A percentile compares a stretch with the other conserved stretches of the same genome.
Evolutionary conservation across 352 stramenopile genomes (phyloP).

Genomic region (Albugo laibachii): DNA sequence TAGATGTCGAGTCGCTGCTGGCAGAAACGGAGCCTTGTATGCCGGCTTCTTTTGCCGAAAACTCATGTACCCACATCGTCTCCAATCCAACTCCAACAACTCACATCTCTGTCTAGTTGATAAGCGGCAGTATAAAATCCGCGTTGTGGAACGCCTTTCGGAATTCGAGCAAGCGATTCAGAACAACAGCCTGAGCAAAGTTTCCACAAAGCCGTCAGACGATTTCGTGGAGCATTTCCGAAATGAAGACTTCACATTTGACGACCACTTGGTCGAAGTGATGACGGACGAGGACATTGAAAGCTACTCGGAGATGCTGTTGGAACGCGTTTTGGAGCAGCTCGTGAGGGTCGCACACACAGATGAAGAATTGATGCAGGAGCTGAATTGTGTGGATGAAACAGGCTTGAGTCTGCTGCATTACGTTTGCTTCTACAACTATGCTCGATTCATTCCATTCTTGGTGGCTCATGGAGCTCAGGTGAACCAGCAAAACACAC

Average conservation of each 20-base stretch:
- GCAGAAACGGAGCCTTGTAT: constrained; percentile 4
- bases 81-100: neutral
- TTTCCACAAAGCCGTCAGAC: neutral
- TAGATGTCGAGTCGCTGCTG: neutral
- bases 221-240: neutral
- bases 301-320: constrained; percentile 49
- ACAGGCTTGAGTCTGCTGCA: constrained; percentile 72
- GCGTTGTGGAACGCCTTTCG: constrained; percentile 59
- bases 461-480: constrained; percentile 62
- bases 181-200: neutral
- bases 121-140: constrained; percentile 76
- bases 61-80: neutral
- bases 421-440: constrained; percentile 82
- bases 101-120: constrained; percentile 30
- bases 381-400: constrained; percentile 78
- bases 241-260: constrained; percentile 13
- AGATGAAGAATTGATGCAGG: constrained; percentile 59
- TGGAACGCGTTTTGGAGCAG: constrained; percentile 69
- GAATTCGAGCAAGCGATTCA: constrained; percentile 63
- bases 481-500: constrained; percentile 69
- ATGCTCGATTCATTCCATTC: constrained; percentile 50
- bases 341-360: constrained; percentile 61
- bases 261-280: constrained; percentile 54
- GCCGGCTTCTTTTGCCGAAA: neutral
- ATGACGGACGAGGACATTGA: constrained; percentile 66